Evolutionary conservation across 2,329 filamentous ascomycete genomes (phyloP).

Genomic region (Cercospora citrullina): DNA sequence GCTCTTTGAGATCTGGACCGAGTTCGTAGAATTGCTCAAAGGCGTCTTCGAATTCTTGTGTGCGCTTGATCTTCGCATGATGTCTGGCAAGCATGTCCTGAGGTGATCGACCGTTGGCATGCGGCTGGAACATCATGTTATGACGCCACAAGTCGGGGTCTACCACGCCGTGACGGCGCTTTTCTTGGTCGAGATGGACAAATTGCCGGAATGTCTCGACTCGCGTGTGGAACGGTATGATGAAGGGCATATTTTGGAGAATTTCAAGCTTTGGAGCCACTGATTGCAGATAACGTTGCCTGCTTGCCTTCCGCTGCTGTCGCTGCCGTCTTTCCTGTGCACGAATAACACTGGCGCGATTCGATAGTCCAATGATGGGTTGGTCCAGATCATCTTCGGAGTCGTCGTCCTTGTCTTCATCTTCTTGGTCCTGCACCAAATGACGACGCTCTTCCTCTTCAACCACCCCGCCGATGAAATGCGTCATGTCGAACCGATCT

Average conservation of each 20-base stretch:
- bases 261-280: constrained; percentile 87
- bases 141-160: constrained; percentile 74
- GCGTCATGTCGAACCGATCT: constrained; percentile 76
- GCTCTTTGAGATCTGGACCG: constrained; percentile 83
- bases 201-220: constrained; percentile 94
- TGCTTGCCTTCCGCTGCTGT: constrained; percentile 65
- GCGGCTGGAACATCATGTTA: constrained; percentile 43
- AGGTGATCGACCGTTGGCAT: constrained; percentile 33
- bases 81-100: constrained; percentile 56
- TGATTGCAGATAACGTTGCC: constrained; percentile 71
- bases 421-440: constrained; percentile 64
- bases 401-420: constrained; percentile 57
- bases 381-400: constrained; percentile 45
- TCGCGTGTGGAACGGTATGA: constrained; percentile 87
- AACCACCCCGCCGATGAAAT: constrained; percentile 83
- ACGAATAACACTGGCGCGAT: constrained; percentile 27
- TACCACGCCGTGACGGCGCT: constrained; percentile 65
- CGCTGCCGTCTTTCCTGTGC: constrained; percentile 59
- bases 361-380: constrained; percentile 34
- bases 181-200: constrained; percentile 75
- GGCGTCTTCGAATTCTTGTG: constrained; percentile 81
- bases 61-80: constrained; percentile 76
- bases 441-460: constrained; percentile 79
- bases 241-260: constrained; percentile 93
- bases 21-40: constrained; percentile 79